Base-by-base conservation (phyloP, 2,329 filamentous ascomycete genomes). In the Sclerotinia spermophila region DNA sequence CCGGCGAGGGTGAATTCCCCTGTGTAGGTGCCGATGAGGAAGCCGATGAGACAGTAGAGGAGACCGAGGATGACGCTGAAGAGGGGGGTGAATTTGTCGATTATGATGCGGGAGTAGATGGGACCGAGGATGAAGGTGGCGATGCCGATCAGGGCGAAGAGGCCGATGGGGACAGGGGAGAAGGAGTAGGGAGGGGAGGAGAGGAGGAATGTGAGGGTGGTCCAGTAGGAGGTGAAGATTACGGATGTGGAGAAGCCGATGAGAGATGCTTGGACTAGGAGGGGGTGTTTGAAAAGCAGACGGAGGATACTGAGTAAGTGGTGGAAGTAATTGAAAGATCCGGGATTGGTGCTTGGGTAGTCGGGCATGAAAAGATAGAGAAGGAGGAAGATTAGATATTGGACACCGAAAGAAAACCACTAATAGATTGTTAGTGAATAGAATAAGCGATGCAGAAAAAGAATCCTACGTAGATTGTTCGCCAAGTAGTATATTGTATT, bases 131-230 rank as follows among this genome's bases (percentile, higher is more conserved):
- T 78, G 79, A 96, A 92, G 17, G 88, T 87, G 0, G 84, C 87
- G 19, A 96, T 87, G 1, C 91, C 92, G 67, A 94, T 92, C 5
- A 96, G 82, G 0, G 91, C 91, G 78, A 96, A 96, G 6, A 96
- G 83, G 0, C 92, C 92, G 65, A 96, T 94, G 5, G 85, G 83
- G 0, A 93, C 79, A 0, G 90, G 87, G 0, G 84, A 81, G 78
- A 91, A 94, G 68, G 85, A 79, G 77, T 93, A 96, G 0, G 92
- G 92, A 2, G 85, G 81, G 0, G 86, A 89, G 0, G 91, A 87
- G 27, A 96, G 86, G 7, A 96, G 84, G 78, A 96, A 96, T 0
- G 92, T 95, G 51, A 96, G 80, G 0, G 92, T 95, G 0, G 90
- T 92, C 90, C 90, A 92, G 82, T 89, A 90, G 42, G 80, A 83